Percentiles rank a stretch among this genome's conserved stretches.
Conservation (phyloP, 2,329 filamentous ascomycete genomes). For the Lizonia empirigonia region DNA sequence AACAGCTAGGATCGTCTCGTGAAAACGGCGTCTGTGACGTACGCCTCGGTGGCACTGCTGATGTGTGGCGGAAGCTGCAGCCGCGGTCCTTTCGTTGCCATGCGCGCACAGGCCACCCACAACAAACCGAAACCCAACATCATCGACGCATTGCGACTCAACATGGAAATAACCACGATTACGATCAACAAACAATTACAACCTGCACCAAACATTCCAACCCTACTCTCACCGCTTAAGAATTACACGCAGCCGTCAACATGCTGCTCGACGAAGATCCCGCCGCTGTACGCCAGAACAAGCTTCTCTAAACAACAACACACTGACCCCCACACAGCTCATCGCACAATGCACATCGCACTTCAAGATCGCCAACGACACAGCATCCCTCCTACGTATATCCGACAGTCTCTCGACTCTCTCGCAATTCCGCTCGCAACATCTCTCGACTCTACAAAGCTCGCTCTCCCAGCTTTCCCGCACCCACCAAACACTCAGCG, state of each 20-base stretch:
- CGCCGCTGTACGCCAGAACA: conserved; percentile 74
- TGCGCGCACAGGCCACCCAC: conserved; percentile 38
- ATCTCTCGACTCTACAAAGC: conserved; percentile 56
- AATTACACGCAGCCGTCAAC: conserved; percentile 47
- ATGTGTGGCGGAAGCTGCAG: conserved; percentile 27
- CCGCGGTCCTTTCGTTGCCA: conserved; percentile 35
- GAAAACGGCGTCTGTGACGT: conserved; percentile 43
- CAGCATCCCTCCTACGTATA: conserved; percentile 80
- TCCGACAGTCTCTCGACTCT: conserved; percentile 82
- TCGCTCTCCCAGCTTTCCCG: conserved; percentile 67
- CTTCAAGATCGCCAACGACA: conserved; percentile 94
- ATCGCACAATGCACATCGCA: conserved; percentile 91
- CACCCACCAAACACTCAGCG: conserved; percentile 73
- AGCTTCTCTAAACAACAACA: conserved; percentile 2
- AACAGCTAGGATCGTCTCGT: conserved; percentile 20
- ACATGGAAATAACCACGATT: background rate
- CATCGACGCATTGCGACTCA: conserved; percentile 25
- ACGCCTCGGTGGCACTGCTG: conserved; percentile 34
- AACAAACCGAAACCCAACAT: conserved; percentile 38
- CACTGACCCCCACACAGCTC: conserved; percentile 62
- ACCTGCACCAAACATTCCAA: background rate
- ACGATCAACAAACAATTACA: conserved; percentile 12
- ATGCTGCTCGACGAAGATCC: conserved; percentile 97
- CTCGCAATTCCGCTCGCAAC: conserved; percentile 80
- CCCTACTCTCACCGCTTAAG: background rate